Evolutionary conservation across 208 protist genomes (phyloP).

Genomic region (Acanthamoeba healyi): DNA sequence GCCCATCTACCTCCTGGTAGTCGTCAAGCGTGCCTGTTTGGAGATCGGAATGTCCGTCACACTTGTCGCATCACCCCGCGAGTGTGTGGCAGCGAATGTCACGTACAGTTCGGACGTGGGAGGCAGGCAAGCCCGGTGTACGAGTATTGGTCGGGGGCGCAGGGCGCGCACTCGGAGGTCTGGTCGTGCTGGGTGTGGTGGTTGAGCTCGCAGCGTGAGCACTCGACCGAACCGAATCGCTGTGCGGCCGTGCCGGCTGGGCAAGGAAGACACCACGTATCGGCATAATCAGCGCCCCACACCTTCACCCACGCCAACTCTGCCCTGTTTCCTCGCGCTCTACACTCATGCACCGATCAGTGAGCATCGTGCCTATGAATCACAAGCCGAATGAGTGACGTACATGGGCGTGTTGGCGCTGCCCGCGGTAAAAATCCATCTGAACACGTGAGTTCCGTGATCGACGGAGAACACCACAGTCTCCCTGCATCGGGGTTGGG

Average conservation of each 20-base stretch:
- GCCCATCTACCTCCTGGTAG: not conserved
- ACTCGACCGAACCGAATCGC: not conserved
- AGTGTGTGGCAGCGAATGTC: not conserved
- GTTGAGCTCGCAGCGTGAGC: not conserved
- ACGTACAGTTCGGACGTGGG: not conserved
- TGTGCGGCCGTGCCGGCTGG: not conserved
- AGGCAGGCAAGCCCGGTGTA: not conserved
- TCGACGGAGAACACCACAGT: not conserved
- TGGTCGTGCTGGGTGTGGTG: not conserved
- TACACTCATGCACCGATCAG: not conserved
- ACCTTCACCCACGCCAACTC: not conserved
- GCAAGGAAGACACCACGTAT: conserved; percentile 20
- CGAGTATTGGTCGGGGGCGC: not conserved
- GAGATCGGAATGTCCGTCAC: too few species aligned
- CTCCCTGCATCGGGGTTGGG: not conserved
- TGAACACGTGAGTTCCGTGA: conserved; percentile 13
- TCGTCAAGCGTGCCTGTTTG: conserved; percentile 27
- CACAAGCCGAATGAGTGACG: too few species aligned
- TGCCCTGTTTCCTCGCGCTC: not conserved
- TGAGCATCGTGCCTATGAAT: too few species aligned
- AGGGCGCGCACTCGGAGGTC: conserved; percentile 26
- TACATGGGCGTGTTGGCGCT: not conserved
- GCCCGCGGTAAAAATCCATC: conserved; percentile 28
- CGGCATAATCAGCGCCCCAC: conserved; percentile 36
- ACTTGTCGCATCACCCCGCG: too few species aligned